Percentiles rank a stretch among this genome's conserved stretches.
phyloP scores from a whole-genome alignment of 257 asterid species.

The Solanum neorickii region DNA sequence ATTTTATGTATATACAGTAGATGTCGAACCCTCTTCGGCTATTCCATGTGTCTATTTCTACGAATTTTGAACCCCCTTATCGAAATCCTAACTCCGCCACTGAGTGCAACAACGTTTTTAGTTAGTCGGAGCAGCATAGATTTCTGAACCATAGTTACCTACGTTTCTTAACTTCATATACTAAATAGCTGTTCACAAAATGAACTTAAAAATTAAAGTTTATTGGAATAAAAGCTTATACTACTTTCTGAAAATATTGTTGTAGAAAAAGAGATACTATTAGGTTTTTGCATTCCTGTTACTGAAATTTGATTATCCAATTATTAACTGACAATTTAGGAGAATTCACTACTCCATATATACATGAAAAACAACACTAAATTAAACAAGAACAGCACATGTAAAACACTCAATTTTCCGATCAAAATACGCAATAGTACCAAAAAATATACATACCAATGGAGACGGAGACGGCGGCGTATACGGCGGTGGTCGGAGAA shows the following conservation, averaged over 20 bases:
- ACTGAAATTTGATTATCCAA: background rate
- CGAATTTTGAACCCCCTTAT: too few relatives aligned
- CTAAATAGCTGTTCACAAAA: background rate
- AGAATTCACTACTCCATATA: background rate
- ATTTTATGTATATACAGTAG: too few relatives aligned
- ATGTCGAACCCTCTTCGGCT: too few relatives aligned
- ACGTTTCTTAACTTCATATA: background rate
- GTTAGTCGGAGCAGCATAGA: background rate
- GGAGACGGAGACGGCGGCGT: background rate
- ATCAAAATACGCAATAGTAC: background rate
- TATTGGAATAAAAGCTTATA: background rate
- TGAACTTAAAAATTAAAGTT: background rate
- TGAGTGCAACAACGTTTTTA: background rate
- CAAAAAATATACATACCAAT: background rate
- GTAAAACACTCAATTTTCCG: background rate
- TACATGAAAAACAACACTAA: background rate
- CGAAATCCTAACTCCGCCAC: too few relatives aligned
- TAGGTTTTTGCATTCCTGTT: background rate
- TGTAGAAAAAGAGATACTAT: background rate
- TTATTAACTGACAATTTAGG: background rate
- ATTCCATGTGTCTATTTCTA: too few relatives aligned
- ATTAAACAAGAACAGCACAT: background rate
- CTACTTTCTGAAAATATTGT: background rate
- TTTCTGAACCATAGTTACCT: background rate
- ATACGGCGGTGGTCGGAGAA: background rate